Evolutionary conservation across 441 rosid genomes (phyloP), one percentile per base, ranked within the genome.

Genomic region (Croton laevigatus): DNA sequence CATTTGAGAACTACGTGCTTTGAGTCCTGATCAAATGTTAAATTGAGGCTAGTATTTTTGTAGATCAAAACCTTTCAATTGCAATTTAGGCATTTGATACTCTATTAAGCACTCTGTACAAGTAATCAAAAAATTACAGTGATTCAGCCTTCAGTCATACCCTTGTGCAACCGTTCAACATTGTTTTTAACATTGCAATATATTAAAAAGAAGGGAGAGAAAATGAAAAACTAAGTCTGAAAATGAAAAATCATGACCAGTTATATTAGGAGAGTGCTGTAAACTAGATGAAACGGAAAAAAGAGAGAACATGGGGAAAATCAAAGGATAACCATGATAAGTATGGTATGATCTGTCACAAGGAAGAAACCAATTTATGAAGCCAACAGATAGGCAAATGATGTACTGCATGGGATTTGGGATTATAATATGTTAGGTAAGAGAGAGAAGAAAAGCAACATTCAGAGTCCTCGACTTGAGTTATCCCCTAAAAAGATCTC

Each of bases 11-110:
- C 5, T 11, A 68, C 53, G 87, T 85, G 65, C 69, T 82, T 70
- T 81, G 53, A 78, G 80, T 79, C 91, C 82, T 38, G 12, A 66
- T 40, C 20, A 66, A 37, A 37, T 23, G 70, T 17, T 54, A 13
- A 37, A 42, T 40, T 8, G 32, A 23, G 40, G 22, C 22, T 51
- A 57, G 54, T 13, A 42, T 16, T 2, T 32, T 49, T 70, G 19
- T 17, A 38, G 7, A 60, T 70, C 42, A 8, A 53, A 71, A 51
- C 20, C 40, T 22, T 17, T 42, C 60, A 23, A 27, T 32, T 3
- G 46, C 52, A 23, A 62, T 52, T 53, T 23, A 36, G 22, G 13
- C 38, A 3, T 10, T 60, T 19, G 22, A 51, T 22, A 12, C 27
- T 40, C 16, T 14, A 54, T 42, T n/a, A n/a, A 71, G 64, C 42